Evolutionary conservation across 2,329 filamentous ascomycete species (phyloP).

Genomic region (Colletotrichum graminicola): DNA sequence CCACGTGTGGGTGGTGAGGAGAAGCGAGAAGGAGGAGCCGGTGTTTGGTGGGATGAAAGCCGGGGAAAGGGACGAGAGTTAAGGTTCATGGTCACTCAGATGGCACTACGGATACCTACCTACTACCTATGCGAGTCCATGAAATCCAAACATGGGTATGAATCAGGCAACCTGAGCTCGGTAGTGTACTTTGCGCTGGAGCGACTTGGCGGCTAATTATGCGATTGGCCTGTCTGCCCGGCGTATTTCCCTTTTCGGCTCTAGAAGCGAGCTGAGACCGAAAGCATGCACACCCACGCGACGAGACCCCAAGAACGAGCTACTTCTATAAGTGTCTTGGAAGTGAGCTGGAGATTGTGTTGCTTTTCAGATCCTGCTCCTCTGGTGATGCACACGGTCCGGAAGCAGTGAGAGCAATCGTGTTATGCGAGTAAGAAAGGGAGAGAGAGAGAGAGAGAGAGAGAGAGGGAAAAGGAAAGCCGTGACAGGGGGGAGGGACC

Average conservation of each 20-base stretch:
- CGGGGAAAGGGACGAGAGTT: conserved; percentile 26
- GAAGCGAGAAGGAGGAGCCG: conserved; percentile 10
- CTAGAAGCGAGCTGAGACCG: conserved; percentile 39
- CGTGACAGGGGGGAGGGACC: background rate
- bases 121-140: background rate
- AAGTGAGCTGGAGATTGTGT: background rate
- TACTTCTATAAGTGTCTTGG: background rate
- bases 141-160: conserved; percentile 10
- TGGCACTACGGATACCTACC: no score
- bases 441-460: no score
- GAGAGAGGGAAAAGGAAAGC: no score
- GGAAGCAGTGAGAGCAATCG: background rate
- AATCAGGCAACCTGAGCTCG: conserved; percentile 22
- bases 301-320: conserved; percentile 27
- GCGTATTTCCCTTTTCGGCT: conserved; percentile 38
- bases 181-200: conserved; percentile 29
- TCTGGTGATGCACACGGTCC: background rate
- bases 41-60: conserved; percentile 14
- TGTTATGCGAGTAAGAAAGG: background rate
- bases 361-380: background rate
- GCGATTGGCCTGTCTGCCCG: conserved; percentile 37
- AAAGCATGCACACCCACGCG: conserved; percentile 36
- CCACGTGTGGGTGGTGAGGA: conserved; percentile 19
- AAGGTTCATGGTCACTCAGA: background rate
- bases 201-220: conserved; percentile 30